Evolutionary conservation across 805 yeast species (phyloP), one percentile per base, ranked within the genome.

Genomic region (Monosporozyma siamensis): DNA sequence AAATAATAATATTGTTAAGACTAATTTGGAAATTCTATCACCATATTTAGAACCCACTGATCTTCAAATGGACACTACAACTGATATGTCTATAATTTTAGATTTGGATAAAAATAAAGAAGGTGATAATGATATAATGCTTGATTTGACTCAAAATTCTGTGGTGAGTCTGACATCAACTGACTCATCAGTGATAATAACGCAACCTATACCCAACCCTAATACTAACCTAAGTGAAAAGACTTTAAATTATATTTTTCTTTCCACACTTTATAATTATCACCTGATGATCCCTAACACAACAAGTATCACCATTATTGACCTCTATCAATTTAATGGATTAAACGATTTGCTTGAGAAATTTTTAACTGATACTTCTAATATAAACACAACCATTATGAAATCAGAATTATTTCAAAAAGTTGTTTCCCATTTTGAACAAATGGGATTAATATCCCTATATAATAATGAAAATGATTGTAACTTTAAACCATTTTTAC

Each of bases 21-120:
- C 51, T 5, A 49, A 52, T 9, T 27, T 51, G 25, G 48, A 50
- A 24, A 51, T 56, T 10, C 39, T 52, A 1, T 52, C 49, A 23
- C 55, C 59, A 1, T 48, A 48, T 37, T 26, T 39, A 14, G 12
- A 34, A 3, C 15, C 32, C 23, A n/a, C 14, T 4, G 26, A 24
- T n/a, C n/a, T n/a, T n/a, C n/a, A n/a, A 17, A n/a, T 22, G 12
- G 35, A 29, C 20, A 14, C 32, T 9, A 29, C 10, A n/a, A 29
- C 4, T 29, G 31, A 29, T 14, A 29, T 29, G 4, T 29, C 31
- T n/a, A 29, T 29, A 6, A 29, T 29, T 4, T 29, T 17, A n/a
- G 31, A 29, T 29, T 8, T 29, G 15, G 14, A 11, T 4, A 29
- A 29, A 17, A 12, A 14, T 29, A 23, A 23, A 23, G 25, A 23